phyloP scores from a whole-genome alignment of 768 basidiomycete species.

The Austroboletus eburneus region DNA sequence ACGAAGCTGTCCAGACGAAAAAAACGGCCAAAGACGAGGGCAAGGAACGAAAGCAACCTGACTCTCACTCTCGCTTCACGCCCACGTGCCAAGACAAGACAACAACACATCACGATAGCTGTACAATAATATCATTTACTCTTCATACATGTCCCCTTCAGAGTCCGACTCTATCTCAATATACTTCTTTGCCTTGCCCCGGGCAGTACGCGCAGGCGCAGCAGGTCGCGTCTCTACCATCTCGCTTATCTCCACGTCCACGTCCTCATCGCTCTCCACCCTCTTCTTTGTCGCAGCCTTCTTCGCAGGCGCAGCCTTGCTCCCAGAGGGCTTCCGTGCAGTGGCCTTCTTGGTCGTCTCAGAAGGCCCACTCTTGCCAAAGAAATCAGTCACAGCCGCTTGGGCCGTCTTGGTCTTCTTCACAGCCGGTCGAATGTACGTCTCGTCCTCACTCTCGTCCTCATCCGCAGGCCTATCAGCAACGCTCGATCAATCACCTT shows the following conservation, averaged over 20 bases:
- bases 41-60: not conserved
- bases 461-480: conserved; percentile 31
- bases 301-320: conserved; percentile 55
- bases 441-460: conserved; percentile 42
- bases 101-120: not conserved
- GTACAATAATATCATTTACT: conserved; percentile 18
- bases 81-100: conserved; percentile 11
- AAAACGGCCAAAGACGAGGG: not conserved
- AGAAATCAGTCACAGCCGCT: conserved; percentile 55
- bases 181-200: conserved; percentile 54
- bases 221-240: conserved; percentile 38
- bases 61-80: conserved; percentile 11
- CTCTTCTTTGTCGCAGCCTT: conserved; percentile 41
- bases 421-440: conserved; percentile 40
- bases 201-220: conserved; percentile 46
- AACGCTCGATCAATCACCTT: conserved; percentile 5
- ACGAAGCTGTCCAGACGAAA: not conserved
- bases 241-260: conserved; percentile 39
- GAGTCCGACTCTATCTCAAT: conserved; percentile 54
- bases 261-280: conserved; percentile 42
- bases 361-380: conserved; percentile 40
- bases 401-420: conserved; percentile 50
- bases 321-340: conserved; percentile 52
- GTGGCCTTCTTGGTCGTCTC: conserved; percentile 38
- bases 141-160: conserved; percentile 46